Evolutionary conservation across 169 alveolate species (phyloP).

Genomic region (Plasmodium reichenowi): DNA sequence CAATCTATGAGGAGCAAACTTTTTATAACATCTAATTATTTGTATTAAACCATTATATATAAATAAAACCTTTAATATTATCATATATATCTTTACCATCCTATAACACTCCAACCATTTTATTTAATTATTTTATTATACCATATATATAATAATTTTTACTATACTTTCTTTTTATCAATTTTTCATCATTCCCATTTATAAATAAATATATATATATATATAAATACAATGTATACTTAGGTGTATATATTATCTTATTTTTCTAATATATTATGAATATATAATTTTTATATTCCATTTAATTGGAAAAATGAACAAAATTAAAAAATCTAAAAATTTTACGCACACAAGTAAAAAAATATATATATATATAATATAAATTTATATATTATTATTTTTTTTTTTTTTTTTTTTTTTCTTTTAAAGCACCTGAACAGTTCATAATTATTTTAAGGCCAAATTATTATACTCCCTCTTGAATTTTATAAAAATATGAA

Average conservation of each 20-base stretch:
- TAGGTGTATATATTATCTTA: too few species aligned
- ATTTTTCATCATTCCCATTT: neutral
- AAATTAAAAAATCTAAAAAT: too few species aligned
- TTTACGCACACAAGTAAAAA: too few species aligned
- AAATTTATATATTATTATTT: neutral
- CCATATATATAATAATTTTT: neutral
- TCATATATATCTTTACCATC: constrained; percentile 1
- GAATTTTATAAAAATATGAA: neutral
- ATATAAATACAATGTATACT: too few species aligned
- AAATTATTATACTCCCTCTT: neutral
- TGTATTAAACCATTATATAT: too few species aligned
- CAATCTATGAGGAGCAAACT: neutral
- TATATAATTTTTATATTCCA: too few species aligned
- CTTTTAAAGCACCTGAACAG: neutral
- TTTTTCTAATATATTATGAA: too few species aligned
- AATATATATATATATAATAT: too few species aligned
- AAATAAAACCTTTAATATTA: neutral
- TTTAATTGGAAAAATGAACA: too few species aligned
- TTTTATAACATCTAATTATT: constrained; percentile 16
- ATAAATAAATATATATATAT: too few species aligned
- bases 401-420: neutral
- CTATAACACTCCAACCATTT: constrained; percentile 13
- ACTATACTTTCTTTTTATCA: neutral
- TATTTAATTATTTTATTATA: constrained; percentile 2
- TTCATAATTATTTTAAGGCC: neutral